Conservation (phyloP, 148 eudicot species). For the Rhododendron ovatum region DNA sequence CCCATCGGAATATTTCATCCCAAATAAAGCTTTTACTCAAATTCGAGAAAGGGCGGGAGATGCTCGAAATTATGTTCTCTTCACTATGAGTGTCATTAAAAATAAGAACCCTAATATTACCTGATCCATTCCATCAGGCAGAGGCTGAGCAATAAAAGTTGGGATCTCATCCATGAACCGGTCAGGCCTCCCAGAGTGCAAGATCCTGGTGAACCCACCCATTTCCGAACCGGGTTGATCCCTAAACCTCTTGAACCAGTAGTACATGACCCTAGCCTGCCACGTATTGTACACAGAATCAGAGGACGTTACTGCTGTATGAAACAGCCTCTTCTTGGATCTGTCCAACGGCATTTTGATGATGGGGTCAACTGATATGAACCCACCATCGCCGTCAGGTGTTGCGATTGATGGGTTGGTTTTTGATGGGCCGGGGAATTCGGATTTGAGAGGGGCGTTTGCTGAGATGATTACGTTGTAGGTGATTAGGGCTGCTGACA, state of each 20-base stretch:
- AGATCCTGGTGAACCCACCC: constrained; percentile 95
- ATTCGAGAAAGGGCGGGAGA: neutral
- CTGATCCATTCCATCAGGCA: constrained; percentile 84
- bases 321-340: constrained; percentile 57
- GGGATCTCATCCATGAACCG: constrained; percentile 90
- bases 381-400: neutral
- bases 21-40: neutral
- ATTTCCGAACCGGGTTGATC: constrained; percentile 53
- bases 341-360: constrained; percentile 56
- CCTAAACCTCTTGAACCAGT: constrained; percentile 80
- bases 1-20: neutral
- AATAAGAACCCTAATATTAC: constrained; percentile 14
- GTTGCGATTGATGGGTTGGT: constrained; percentile 5
- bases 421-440: constrained; percentile 61
- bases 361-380: constrained; percentile 51
- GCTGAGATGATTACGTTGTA: constrained; percentile 83
- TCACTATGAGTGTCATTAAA: neutral
- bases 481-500: constrained; percentile 78
- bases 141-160: constrained; percentile 90
- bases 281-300: constrained; percentile 85
- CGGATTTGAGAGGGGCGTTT: constrained; percentile 67
- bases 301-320: constrained; percentile 92
- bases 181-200: constrained; percentile 81
- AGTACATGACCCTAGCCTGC: constrained; percentile 96
- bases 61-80: neutral